Percentiles rank a stretch among this genome's conserved stretches.
Evolutionary conservation across 2,329 filamentous ascomycete genomes (phyloP).

Genomic region (Fusarium heterosporum): DNA sequence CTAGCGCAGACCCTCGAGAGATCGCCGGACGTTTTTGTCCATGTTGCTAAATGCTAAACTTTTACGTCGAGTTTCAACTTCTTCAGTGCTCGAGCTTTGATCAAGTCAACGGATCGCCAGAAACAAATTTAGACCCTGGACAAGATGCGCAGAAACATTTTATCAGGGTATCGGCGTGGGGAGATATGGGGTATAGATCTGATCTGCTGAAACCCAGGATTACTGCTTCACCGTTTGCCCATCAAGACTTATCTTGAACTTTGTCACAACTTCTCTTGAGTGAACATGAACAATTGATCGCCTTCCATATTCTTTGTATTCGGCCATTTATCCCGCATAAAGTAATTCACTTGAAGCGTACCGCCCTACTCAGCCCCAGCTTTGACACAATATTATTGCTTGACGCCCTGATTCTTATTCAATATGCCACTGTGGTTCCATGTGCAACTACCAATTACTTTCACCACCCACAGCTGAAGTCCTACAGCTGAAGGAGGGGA

Average conservation of each 20-base stretch:
- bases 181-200: neutral
- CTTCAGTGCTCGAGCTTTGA: constrained; percentile 19
- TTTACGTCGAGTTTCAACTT: constrained; percentile 35
- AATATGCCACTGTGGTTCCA: constrained; percentile 6
- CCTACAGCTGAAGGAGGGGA: constrained; percentile 9
- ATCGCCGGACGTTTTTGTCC: constrained; percentile 35
- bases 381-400: constrained; percentile 2
- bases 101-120: constrained; percentile 14
- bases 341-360: neutral
- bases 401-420: constrained; percentile 9
- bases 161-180: neutral
- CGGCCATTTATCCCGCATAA: neutral
- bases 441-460: constrained; percentile 10
- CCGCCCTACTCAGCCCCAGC: constrained; percentile 7
- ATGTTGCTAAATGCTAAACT: constrained; percentile 24
- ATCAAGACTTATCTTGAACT: neutral
- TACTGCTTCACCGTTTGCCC: neutral
- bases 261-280: neutral
- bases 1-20: constrained; percentile 31
- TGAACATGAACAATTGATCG: neutral
- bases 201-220: neutral
- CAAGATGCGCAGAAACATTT: constrained; percentile 5
- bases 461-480: constrained; percentile 1
- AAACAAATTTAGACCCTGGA: constrained; percentile 14
- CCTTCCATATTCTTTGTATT: no score